These are phyloP conservation scores for Populus tremula DNA, from an alignment of 345 rosid species.

Conservation along the genomic window DNA sequence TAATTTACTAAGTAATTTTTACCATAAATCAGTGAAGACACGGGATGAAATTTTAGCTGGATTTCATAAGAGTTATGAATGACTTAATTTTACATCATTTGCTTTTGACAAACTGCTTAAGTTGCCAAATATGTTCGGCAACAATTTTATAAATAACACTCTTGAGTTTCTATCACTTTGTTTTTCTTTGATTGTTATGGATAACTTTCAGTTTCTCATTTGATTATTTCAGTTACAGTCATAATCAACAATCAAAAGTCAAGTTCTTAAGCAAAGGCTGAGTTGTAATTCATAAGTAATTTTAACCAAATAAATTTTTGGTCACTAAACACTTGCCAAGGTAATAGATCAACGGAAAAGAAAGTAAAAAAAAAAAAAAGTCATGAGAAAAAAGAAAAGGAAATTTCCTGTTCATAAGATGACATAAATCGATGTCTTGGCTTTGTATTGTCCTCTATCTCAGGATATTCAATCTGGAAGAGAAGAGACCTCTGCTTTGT, in stretches of 20 bases:
- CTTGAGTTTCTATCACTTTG: neutral
- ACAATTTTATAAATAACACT: neutral
- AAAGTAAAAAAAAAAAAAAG: too few relatives aligned
- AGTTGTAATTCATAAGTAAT: neutral
- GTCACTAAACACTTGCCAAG: neutral
- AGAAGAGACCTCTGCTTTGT: conserved; percentile 89
- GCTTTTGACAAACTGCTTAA: neutral
- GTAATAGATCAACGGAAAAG: neutral
- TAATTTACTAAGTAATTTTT: too few relatives aligned
- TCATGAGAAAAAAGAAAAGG: neutral
- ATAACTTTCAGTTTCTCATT: neutral
- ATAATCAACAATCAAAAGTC: neutral
- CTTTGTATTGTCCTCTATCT: conserved; percentile 81
- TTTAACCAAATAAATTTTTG: neutral
- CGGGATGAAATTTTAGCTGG: neutral
- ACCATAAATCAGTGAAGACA: neutral
- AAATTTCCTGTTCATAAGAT: conserved; percentile 78
- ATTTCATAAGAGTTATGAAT: too few relatives aligned
- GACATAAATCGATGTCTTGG: conserved; percentile 98
- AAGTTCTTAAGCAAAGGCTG: neutral
- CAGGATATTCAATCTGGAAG: conserved; percentile 99
- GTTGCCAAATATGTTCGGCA: too few relatives aligned
- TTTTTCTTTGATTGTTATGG: neutral
- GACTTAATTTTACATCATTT: neutral
- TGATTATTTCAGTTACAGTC: neutral